Base-by-base conservation (phyloP, 495 filamentous ascomycete genomes). In the Monascus purpureus region DNA sequence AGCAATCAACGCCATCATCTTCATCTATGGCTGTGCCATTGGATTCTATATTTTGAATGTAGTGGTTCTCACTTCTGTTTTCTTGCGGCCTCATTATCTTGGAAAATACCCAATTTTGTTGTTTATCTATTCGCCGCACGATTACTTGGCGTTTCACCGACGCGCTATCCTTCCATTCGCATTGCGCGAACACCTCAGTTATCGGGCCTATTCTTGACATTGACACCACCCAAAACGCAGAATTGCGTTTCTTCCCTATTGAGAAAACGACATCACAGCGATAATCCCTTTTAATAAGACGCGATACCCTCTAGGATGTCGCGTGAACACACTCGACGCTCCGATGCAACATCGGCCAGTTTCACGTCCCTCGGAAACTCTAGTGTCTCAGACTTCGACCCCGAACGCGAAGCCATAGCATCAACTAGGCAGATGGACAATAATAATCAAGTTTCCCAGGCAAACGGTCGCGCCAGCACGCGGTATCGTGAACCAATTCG, bases 381-480 rank as follows among this genome's bases (percentile, higher is more conserved):
- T 8, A 53, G 52, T 11, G 28, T 56, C 28, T 67, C 64, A 26
- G 59, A 65, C 42, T 68, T 70, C 32, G 64, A 70, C 28, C 63
- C 64, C 2, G 61, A 68, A 31, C 59, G 66, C 47, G 65, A 70
- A 47, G 64, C 64, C 9, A 41, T 68, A 20, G 57, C 58, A 17
- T 70, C 65, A 8, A 68, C 63, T 13, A 55, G 53, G 39, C 53
- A 66, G 35, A 39, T 68, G n/a, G 59, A 60, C 17, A 38, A 50
- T 18, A 53, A 49, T 28, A 51, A 51, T n/a, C 46, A 43, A 19
- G 47, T 65, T 14, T 61, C 62, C 15, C 44, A 55, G 13, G 51
- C 62, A 35, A 55, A 49, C 31, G 37, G 19, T 8, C 51, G 45
- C 25, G 44, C 49, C 6, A 33, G 42, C 14, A 55, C 53, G 25